Percentiles rank a stretch among this genome's conserved stretches.
Conservation (phyloP, 2,329 filamentous ascomycete genomes). For the Colletotrichum australisinense region DNA sequence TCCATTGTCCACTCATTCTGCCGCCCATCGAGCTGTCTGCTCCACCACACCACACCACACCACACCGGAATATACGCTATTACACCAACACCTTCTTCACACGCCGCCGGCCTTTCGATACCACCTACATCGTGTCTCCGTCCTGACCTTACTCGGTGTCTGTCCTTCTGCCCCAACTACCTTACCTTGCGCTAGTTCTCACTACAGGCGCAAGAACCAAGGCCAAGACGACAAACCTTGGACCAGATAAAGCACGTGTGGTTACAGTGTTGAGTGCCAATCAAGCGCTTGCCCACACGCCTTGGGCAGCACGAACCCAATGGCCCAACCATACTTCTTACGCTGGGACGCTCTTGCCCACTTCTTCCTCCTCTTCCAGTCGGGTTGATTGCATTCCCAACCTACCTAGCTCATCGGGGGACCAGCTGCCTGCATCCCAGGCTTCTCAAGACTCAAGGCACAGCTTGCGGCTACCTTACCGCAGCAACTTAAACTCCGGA, state of each 20-base stretch:
- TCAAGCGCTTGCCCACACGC: slow-evolving; percentile 27
- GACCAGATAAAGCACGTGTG: not conserved
- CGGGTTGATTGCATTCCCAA: slow-evolving; percentile 31
- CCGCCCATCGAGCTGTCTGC: not conserved
- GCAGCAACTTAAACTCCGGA: slow-evolving; percentile 3
- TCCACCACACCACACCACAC: not conserved
- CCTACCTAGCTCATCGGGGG: not conserved
- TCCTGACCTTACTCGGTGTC: not conserved
- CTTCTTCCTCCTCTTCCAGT: slow-evolving; percentile 21
- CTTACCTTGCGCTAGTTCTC: not conserved
- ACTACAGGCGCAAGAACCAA: not conserved
- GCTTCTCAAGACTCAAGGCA: not conserved
- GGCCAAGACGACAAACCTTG: not conserved
- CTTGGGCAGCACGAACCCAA: slow-evolving; percentile 12
- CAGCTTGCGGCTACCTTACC: slow-evolving; percentile 15
- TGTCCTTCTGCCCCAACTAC: not conserved
- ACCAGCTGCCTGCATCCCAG: not conserved
- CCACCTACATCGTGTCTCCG: not conserved
- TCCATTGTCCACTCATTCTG: not conserved
- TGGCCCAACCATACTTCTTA: slow-evolving; percentile 27
- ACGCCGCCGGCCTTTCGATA: not conserved
- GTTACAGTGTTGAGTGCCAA: slow-evolving; percentile 20
- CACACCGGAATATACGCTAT: not conserved
- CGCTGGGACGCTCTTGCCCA: slow-evolving; percentile 1
- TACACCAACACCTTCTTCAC: not conserved